Conservation (phyloP, 176 grass and related monocot genomes). For the Puccinellia tenuiflora region DNA sequence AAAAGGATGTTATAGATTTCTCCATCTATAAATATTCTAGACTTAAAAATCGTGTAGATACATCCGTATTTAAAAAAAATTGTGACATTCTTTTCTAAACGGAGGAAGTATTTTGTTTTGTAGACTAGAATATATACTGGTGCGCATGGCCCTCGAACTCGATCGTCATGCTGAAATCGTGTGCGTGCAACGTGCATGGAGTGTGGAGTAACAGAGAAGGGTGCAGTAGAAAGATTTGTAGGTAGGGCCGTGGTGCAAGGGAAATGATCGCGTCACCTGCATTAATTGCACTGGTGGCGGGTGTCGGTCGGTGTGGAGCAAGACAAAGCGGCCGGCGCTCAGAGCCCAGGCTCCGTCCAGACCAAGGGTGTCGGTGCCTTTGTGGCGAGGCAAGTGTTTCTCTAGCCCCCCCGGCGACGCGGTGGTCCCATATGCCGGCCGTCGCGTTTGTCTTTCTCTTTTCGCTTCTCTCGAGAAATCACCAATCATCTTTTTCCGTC, state of each 20-base stretch:
- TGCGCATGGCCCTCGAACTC: neutral
- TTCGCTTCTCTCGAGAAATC: conserved; percentile 13
- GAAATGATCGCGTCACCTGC: neutral
- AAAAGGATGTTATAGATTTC: no score
- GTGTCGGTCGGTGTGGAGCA: conserved; percentile 32
- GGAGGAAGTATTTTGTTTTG: no score
- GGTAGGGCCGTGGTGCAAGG: neutral
- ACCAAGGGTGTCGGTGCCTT: conserved; percentile 24
- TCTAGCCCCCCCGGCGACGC: neutral
- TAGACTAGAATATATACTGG: no score
- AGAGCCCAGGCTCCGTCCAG: neutral
- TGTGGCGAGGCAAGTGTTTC: neutral
- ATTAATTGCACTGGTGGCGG: neutral
- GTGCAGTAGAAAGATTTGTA: neutral
- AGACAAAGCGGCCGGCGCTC: conserved; percentile 26
- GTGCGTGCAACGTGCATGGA: neutral
- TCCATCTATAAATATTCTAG: no score
- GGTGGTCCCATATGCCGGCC: neutral
- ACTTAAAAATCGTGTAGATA: no score
- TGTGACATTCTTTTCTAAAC: no score
- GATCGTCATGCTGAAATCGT: neutral
- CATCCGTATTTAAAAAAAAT: no score
- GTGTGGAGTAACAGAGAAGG: neutral
- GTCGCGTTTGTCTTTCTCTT: neutral
- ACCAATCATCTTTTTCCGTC: neutral